Percentiles rank a stretch among this genome's conserved stretches.
Conservation (phyloP, 2,329 filamentous ascomycete genomes). For the Paraphoma sp. region DNA sequence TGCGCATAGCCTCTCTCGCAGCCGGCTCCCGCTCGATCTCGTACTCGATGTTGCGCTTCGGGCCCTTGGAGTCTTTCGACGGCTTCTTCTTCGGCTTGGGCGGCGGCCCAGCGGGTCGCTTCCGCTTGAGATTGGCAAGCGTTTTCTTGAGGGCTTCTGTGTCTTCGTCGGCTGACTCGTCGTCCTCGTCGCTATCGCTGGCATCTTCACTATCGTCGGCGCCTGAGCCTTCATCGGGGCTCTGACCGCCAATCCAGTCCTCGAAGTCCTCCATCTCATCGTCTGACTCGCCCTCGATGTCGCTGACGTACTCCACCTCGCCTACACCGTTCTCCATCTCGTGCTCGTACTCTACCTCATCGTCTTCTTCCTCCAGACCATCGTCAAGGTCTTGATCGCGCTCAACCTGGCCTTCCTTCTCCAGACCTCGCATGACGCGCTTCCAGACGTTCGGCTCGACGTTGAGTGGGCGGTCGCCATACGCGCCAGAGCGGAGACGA, state of each 20-base stretch:
- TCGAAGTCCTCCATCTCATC: slow-evolving; percentile 77
- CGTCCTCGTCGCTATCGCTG: slow-evolving; percentile 58
- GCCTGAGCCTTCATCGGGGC: slow-evolving; percentile 60
- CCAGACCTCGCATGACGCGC: slow-evolving; percentile 90
- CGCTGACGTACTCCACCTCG: slow-evolving; percentile 90
- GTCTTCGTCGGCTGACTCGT: slow-evolving; percentile 62
- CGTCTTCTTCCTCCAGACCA: slow-evolving; percentile 80
- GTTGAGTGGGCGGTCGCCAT: slow-evolving; percentile 93
- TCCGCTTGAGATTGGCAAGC: slow-evolving; percentile 62
- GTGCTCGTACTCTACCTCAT: slow-evolving; percentile 70
- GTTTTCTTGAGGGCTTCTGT: slow-evolving; percentile 64
- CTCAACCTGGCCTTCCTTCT: slow-evolving; percentile 82
- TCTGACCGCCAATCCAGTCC: slow-evolving; percentile 86
- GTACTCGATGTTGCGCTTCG: slow-evolving; percentile 78
- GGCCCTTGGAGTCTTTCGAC: slow-evolving; percentile 54
- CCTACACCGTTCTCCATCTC: slow-evolving; percentile 72
- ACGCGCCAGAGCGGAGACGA: slow-evolving; percentile 86
- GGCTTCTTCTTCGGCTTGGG: slow-evolving; percentile 66
- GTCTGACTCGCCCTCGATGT: slow-evolving; percentile 76
- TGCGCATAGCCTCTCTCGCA: slow-evolving; percentile 40
- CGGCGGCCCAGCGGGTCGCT: slow-evolving; percentile 58
- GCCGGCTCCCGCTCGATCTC: slow-evolving; percentile 71
- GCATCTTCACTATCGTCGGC: slow-evolving; percentile 65
- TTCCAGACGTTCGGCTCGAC: slow-evolving; percentile 96
- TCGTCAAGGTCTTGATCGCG: slow-evolving; percentile 89